These are phyloP conservation scores for Phytophthora nicotianae DNA, from an alignment of 352 stramenopile genomes.

Conservation along the genomic window DNA sequence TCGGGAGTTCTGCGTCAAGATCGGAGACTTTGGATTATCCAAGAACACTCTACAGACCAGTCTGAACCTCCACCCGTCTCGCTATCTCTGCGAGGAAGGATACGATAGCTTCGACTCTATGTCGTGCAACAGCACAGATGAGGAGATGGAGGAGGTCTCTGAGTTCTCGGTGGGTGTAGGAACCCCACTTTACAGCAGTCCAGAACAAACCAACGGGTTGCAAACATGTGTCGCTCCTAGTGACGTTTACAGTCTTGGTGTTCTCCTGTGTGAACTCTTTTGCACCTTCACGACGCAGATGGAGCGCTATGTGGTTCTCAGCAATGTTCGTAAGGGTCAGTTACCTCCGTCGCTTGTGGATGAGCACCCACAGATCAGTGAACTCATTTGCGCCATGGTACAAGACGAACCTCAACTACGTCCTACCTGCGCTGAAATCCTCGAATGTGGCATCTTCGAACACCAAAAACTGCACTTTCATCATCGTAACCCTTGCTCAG, in stretches of 20 bases:
- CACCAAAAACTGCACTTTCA: constrained; percentile 31
- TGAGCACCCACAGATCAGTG: constrained; percentile 49
- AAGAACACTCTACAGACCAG: constrained; percentile 71
- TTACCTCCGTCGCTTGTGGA: constrained; percentile 39
- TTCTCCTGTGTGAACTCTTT: constrained; percentile 80
- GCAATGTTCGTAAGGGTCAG: constrained; percentile 44
- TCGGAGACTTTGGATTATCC: constrained; percentile 82
- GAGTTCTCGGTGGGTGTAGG: constrained; percentile 75
- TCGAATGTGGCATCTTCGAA: constrained; percentile 34
- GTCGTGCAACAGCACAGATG: constrained; percentile 27
- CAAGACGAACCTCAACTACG: constrained; percentile 44
- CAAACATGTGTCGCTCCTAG: constrained; percentile 53
- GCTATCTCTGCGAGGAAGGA: constrained; percentile 54
- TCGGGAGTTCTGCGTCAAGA: constrained; percentile 75
- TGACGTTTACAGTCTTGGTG: constrained; percentile 77
- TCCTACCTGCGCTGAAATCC: constrained; percentile 55
- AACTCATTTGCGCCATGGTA: constrained; percentile 59
- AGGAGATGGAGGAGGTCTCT: constrained; percentile 34
- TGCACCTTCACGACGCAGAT: constrained; percentile 80
- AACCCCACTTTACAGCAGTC: constrained; percentile 77
- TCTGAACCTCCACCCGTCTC: constrained; percentile 57
- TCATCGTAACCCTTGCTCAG: constrained; percentile 8
- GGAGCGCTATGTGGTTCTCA: constrained; percentile 71
- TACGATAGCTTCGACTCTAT: constrained; percentile 29
- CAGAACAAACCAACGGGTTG: constrained; percentile 60